phyloP scores from a whole-genome alignment of 2,329 filamentous ascomycete species.

The Fusarium clavum region DNA sequence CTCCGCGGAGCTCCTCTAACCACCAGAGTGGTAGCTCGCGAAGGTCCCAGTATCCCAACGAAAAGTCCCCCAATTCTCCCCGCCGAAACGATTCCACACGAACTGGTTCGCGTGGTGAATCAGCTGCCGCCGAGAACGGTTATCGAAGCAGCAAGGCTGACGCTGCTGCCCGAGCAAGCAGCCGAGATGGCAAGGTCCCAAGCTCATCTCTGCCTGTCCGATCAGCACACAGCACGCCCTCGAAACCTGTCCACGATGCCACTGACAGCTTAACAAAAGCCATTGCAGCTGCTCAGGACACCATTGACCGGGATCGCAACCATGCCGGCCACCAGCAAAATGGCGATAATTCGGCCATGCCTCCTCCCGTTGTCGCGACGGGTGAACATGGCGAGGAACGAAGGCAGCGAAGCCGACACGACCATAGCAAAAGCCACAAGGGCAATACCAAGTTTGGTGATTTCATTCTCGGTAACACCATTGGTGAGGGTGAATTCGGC shows the following conservation, averaged over 20 bases:
- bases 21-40: constrained; percentile 58
- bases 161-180: constrained; percentile 53
- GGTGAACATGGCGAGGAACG: constrained; percentile 60
- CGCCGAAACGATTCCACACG: constrained; percentile 55
- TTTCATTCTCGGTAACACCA: constrained; percentile 93
- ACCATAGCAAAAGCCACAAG: constrained; percentile 69
- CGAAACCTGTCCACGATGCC: constrained; percentile 75
- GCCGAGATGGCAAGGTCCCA: constrained; percentile 55
- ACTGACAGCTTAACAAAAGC: constrained; percentile 83
- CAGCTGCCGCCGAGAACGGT: constrained; percentile 46
- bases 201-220: constrained; percentile 60
- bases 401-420: constrained; percentile 68
- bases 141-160: constrained; percentile 54
- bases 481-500: constrained; percentile 97
- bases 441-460: constrained; percentile 87
- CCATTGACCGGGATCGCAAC: constrained; percentile 46
- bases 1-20: constrained; percentile 84
- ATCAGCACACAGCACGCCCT: constrained; percentile 57
- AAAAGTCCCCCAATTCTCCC: constrained; percentile 58
- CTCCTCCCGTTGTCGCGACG: constrained; percentile 58
- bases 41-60: constrained; percentile 58
- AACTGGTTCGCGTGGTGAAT: constrained; percentile 50
- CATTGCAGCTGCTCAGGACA: constrained; percentile 57
- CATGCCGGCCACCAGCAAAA: constrained; percentile 43
- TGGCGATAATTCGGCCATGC: constrained; percentile 57